A percentile compares a stretch with the other conserved stretches of the same genome.
Evolutionary conservation across 2,329 filamentous ascomycete genomes (phyloP).

Genomic region (Fusarium brevicatenulatum): DNA sequence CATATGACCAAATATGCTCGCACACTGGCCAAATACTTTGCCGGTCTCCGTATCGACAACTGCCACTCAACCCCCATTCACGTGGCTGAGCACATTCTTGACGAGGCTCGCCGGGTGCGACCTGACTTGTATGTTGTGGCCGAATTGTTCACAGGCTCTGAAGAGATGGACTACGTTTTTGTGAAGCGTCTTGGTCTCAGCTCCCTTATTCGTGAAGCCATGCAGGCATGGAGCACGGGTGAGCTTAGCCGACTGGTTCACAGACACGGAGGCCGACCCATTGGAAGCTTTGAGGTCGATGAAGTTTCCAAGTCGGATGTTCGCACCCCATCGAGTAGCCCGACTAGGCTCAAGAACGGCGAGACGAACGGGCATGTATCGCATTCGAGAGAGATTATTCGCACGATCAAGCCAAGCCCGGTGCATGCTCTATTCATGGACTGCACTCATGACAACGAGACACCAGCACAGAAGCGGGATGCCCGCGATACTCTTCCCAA

Average conservation of each 20-base stretch:
- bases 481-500: conserved; percentile 94
- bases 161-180: conserved; percentile 96
- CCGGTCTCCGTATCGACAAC: conserved; percentile 96
- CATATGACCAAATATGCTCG: conserved; percentile 94
- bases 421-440: conserved; percentile 98
- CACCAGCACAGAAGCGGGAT: conserved; percentile 93
- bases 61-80: conserved; percentile 96
- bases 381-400: conserved; percentile 72
- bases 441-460: conserved; percentile 98
- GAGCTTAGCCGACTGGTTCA: conserved; percentile 95
- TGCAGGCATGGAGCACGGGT: conserved; percentile 97
- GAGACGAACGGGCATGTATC: conserved; percentile 45
- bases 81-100: conserved; percentile 93
- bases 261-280: conserved; percentile 90
- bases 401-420: conserved; percentile 84
- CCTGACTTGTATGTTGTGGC: conserved; percentile 92
- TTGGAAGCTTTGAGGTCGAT: conserved; percentile 97
- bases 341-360: conserved; percentile 39
- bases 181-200: conserved; percentile 92
- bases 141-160: conserved; percentile 94
- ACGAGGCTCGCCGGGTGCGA: conserved; percentile 88
- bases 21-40: conserved; percentile 93
- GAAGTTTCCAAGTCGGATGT: conserved; percentile 75
- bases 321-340: conserved; percentile 47
- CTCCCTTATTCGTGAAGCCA: conserved; percentile 93